Evolutionary conservation across 208 protist genomes (phyloP), one percentile per base, ranked within the genome.

Genomic region (Jaenimonas drosophilae): DNA sequence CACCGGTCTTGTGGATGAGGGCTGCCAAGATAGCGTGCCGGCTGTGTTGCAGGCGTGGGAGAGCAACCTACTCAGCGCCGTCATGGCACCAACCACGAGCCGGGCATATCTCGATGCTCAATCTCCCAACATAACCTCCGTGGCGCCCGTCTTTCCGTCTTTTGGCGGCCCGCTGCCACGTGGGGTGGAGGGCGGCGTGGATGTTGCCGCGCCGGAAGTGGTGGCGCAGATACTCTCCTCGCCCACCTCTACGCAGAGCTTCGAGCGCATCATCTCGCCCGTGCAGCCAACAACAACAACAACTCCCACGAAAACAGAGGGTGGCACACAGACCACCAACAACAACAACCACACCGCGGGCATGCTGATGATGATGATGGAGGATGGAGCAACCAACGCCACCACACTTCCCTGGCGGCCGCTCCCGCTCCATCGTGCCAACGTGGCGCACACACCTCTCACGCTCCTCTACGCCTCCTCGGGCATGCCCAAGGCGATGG

Each of bases 401-500:
- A 0, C 43, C 14, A 27, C 28, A 12, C 60, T 72, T 49, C 58
- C 49, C 14, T 80, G 65, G 57, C 62, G 67, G 21, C 28, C 46
- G 2, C 41, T 71, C 1, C 62, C 65, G n/a, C 53, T 75, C 11
- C 31, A 44, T 49, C 53, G 39, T 19, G 53, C 59, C 11, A 57
- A 60, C 14, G 58, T 60, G 16, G 42, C 25, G 16, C 26, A 20
- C 39, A 64, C 59, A 0, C 54, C 56, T 2, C 30, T 75, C 9
- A 36, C 52, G 2, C 53, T 80, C 11, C 25, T 75, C 11, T 80
- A 80, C 63, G 58, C 66, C 30, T 71, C 71, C 3, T 43, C 71
- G 5, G 65, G 66, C 7, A 75, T 80, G 66, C 48, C 71, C 16
- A 70, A 64, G 50, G 68, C 71, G 26, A 61, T 80, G 31, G 71